phyloP scores from a whole-genome alignment of 2,329 filamentous ascomycete species.

The Chaetomium globosum region DNA sequence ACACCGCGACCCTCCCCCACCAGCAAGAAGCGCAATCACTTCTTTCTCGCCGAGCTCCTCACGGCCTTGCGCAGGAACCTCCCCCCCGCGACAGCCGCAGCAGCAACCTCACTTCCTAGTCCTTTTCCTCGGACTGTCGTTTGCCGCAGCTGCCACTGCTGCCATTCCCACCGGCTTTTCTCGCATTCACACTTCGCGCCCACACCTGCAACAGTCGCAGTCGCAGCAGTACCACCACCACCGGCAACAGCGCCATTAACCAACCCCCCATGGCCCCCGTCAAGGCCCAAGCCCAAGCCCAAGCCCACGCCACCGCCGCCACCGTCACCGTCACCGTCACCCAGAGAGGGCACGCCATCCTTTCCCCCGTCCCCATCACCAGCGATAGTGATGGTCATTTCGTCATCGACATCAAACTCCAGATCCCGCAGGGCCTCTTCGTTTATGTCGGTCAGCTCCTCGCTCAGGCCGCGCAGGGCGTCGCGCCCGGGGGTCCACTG shows the following conservation, averaged over 20 bases:
- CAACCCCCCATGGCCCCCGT: neutral
- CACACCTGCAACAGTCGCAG: too few relatives aligned
- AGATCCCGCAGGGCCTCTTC: slow-evolving; percentile 83
- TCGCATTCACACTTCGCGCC: neutral
- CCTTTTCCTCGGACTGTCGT: slow-evolving; percentile 19
- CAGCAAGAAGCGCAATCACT: slow-evolving; percentile 27
- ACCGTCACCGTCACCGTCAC: too few relatives aligned
- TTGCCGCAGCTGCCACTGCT: neutral
- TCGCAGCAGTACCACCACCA: too few relatives aligned
- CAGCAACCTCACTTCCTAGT: slow-evolving; percentile 19
- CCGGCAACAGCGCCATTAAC: neutral
- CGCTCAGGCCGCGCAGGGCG: slow-evolving; percentile 68
- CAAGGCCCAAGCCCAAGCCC: neutral
- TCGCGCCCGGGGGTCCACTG: slow-evolving; percentile 55
- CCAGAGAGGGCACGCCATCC: neutral
- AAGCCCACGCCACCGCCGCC: neutral
- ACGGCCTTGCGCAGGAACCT: slow-evolving; percentile 39
- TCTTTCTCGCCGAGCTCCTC: slow-evolving; percentile 41
- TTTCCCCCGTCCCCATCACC: slow-evolving; percentile 6
- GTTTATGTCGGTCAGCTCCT: slow-evolving; percentile 88
- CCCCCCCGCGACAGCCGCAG: slow-evolving; percentile 20
- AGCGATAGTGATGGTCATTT: slow-evolving; percentile 10
- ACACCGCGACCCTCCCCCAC: neutral
- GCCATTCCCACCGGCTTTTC: slow-evolving; percentile 2
- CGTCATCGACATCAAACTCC: slow-evolving; percentile 53